Evolutionary conservation across 768 basidiomycete genomes (phyloP).

Genomic region (Tylopilus subfusipes): DNA sequence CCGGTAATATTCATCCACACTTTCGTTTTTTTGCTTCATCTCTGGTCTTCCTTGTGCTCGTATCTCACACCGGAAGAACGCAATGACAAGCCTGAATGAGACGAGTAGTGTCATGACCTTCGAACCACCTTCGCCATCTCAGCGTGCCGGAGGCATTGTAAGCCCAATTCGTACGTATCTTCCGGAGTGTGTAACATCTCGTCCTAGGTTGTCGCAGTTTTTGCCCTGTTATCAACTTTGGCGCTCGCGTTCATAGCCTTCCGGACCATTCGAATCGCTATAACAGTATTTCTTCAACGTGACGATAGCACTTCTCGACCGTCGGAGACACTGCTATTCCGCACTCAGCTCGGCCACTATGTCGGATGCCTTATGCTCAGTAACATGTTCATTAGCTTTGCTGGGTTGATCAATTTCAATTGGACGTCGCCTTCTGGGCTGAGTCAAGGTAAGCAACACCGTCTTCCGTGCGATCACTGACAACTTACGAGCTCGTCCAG

Average conservation of each 20-base stretch:
- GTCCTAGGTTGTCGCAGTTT: constrained; percentile 43
- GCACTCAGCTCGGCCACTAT: constrained; percentile 68
- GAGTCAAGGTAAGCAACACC: constrained; percentile 40
- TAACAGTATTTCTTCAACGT: constrained; percentile 32
- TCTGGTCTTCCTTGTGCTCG: not conserved
- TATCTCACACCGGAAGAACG: not conserved
- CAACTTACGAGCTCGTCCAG: constrained; percentile 29
- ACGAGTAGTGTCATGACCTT: constrained; percentile 1
- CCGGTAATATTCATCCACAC: constrained; percentile 9
- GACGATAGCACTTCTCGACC: constrained; percentile 28
- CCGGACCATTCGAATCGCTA: constrained; percentile 47
- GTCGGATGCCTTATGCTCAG: constrained; percentile 59
- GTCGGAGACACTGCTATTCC: constrained; percentile 59
- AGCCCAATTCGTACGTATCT: constrained; percentile 5
- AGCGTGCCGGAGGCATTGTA: constrained; percentile 19
- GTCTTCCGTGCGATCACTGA: not conserved
- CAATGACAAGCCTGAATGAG: constrained; percentile 1
- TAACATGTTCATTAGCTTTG: constrained; percentile 49
- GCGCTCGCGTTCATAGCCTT: constrained; percentile 49
- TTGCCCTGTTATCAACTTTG: constrained; percentile 52
- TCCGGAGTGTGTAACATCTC: not conserved
- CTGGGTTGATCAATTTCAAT: constrained; percentile 51
- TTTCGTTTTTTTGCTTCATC: constrained; percentile 7
- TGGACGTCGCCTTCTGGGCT: constrained; percentile 49
- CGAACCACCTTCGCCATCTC: constrained; percentile 11